Percentiles rank a stretch among this genome's conserved stretches.
Evolutionary conservation across 805 yeast genomes (phyloP).

Genomic region (Saccharomycopsis oosterbeekiorum): DNA sequence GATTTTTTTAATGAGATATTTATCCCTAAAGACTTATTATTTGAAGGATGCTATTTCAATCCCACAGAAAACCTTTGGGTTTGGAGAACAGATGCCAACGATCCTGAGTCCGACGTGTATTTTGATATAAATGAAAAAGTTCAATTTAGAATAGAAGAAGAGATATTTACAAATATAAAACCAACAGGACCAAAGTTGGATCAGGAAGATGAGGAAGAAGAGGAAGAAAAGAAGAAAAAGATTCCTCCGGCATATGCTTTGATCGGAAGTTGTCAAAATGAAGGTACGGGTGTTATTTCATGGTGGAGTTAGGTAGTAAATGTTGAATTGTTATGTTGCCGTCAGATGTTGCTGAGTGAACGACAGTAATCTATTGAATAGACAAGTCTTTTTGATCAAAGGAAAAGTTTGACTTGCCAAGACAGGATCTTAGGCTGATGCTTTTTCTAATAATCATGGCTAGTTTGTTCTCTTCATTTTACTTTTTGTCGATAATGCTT

Average conservation of each 20-base stretch:
- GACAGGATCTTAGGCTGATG: too few species aligned
- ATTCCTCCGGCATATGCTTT: conserved; percentile 72
- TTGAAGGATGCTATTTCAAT: conserved; percentile 61
- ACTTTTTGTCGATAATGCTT: neutral
- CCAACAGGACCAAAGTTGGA: conserved; percentile 61
- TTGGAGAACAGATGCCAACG: conserved; percentile 71
- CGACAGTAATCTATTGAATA: too few species aligned
- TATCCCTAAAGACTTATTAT: conserved; percentile 73
- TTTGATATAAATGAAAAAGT: conserved; percentile 87
- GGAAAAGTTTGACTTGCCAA: too few species aligned
- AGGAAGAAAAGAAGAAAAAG: conserved; percentile 22
- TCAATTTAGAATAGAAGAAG: conserved; percentile 85
- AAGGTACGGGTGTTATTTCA: conserved; percentile 91
- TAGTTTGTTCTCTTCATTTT: too few species aligned
- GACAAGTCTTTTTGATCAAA: too few species aligned
- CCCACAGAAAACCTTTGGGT: conserved; percentile 89
- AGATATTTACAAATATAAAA: conserved; percentile 71
- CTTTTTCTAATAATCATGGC: too few species aligned
- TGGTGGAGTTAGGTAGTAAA: conserved; percentile 73
- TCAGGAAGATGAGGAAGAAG: conserved; percentile 26
- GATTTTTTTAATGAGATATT: conserved; percentile 89
- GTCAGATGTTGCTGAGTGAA: neutral
- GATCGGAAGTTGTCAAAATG: conserved; percentile 84
- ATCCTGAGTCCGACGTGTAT: conserved; percentile 65
- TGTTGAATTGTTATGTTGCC: neutral